Evolutionary conservation across 2,329 filamentous ascomycete genomes (phyloP).

Genomic region (Paracoccidioides brasiliensis): DNA sequence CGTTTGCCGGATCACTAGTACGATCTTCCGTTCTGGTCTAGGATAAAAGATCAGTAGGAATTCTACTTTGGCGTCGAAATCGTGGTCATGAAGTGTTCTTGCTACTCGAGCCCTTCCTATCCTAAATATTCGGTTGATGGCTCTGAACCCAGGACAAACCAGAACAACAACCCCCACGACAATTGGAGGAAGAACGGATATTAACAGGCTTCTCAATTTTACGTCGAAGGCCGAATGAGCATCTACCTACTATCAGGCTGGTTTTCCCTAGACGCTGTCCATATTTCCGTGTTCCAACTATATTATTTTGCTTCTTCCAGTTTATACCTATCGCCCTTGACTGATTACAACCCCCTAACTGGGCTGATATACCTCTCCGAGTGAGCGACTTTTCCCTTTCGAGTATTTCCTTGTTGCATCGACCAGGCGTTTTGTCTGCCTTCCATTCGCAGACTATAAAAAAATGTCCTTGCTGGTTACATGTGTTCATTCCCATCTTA

Average conservation of each 20-base stretch:
- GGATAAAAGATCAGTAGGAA: background rate
- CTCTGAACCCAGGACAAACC: background rate
- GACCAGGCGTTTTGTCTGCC: constrained; percentile 10
- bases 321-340: constrained; percentile 5
- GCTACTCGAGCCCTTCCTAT: too few species aligned
- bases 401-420: constrained; percentile 11
- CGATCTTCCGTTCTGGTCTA: too few species aligned
- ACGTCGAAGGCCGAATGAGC: background rate
- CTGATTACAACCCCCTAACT: constrained; percentile 3
- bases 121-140: background rate
- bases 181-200: background rate
- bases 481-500: background rate
- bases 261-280: background rate
- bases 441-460: background rate
- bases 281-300: background rate
- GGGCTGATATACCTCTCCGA: constrained; percentile 10
- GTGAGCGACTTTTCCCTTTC: constrained; percentile 9
- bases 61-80: background rate
- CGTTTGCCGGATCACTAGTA: background rate
- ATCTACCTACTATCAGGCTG: background rate
- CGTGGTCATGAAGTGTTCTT: background rate
- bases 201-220: background rate
- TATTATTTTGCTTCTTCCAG: background rate
- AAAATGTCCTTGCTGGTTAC: constrained; percentile 2
- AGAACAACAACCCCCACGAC: background rate